These are phyloP conservation scores for Calonectria hawksworthii DNA, from an alignment of 2,329 filamentous ascomycete genomes.

Conservation along the genomic window DNA sequence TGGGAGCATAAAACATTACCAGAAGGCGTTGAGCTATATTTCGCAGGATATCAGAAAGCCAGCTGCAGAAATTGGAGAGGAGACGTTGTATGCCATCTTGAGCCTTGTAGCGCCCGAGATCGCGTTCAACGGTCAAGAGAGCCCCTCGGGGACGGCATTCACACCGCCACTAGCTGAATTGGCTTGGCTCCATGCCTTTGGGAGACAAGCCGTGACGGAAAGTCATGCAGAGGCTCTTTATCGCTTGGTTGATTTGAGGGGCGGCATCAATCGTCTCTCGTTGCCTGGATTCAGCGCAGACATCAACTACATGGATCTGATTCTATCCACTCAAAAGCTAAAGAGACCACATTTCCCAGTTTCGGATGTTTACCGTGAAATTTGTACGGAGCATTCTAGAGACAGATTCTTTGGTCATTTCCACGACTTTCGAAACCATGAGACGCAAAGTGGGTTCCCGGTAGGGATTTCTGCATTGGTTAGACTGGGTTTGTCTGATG, in stretches of 20 bases:
- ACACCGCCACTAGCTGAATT: background rate
- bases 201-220: background rate
- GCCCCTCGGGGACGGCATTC: background rate
- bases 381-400: background rate
- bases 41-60: background rate
- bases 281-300: background rate
- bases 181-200: background rate
- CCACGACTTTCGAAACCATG: background rate
- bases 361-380: background rate
- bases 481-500: background rate
- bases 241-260: background rate
- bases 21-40: background rate
- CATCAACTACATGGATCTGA: background rate
- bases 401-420: background rate
- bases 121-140: background rate
- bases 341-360: background rate
- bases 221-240: background rate
- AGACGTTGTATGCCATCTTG: background rate
- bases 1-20: background rate
- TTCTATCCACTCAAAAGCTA: background rate
- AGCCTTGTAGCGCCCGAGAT: background rate
- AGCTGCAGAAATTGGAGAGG: background rate
- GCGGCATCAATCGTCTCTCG: background rate
- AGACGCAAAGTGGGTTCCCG: background rate
- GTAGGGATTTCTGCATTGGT: background rate